Evolutionary conservation across 2,329 filamentous ascomycete genomes (phyloP), one percentile per base, ranked within the genome.

Genomic region (Ophiostoma sp.): DNA sequence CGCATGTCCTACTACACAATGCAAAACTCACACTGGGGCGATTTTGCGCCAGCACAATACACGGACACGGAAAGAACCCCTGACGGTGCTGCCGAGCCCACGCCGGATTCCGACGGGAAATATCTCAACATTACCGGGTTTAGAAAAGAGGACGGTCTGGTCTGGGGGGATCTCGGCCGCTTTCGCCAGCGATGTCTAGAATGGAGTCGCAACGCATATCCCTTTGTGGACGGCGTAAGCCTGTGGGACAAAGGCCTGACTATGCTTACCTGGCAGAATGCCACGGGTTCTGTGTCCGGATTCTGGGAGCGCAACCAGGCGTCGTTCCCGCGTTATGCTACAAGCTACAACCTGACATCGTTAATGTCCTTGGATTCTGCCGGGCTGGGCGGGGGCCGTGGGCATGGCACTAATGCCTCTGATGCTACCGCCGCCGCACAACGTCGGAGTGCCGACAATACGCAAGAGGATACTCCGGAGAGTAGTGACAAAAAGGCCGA

Each of bases 51-150:
- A 38, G 27, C 42, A 3, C 7, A 14, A 45, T 18, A 44, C 40
- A 0, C 42, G 18, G 63, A 44, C 8, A 47, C 38, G 14, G 41
- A 12, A 11, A 27, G 27, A 27, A 27, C 27, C 1, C 75, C 73
- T 55, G 74, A 72, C 44, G 2, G n/a, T 9, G 38, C 18, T 72
- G 38, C 75, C 75, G 66, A 71, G 74, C 55, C 71, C 65, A 49
- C 16, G n/a, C 5, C 62, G 2, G 66, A 27, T 14, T 36, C 7
- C 16, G 64, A 38, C 18, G 69, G 74, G 27, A 79, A 78, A 38
- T 88, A 83, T 71, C 78, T 93, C 69, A 92, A 92, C 73, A 80
- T 97, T 66, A 91, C 91, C 2, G 94, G 94, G 0, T 88, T 96
- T 70, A 85, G 90, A 65, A 80, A 86, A 64, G 84, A 87, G 27